phyloP scores from a whole-genome alignment of 306 rosid species.

The Elaeagnus macrophylla region DNA sequence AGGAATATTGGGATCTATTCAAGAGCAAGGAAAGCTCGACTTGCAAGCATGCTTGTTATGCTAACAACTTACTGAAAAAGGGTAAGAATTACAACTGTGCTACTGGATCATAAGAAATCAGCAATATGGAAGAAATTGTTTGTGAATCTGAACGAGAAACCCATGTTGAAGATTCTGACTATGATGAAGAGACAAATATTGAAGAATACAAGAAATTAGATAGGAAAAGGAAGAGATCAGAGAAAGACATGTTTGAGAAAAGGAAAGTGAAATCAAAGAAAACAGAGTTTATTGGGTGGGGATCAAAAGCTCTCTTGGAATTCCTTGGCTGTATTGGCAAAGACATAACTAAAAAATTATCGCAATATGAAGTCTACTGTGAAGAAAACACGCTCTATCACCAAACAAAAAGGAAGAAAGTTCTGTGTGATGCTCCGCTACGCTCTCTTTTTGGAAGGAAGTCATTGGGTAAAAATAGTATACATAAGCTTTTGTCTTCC shows the following conservation, averaged over 20 bases:
- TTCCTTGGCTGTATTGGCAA: slow-evolving; percentile 46
- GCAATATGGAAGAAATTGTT: slow-evolving; percentile 22
- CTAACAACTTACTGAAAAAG: slow-evolving; percentile 31
- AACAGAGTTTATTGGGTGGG: slow-evolving; percentile 65
- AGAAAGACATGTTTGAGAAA: slow-evolving; percentile 15
- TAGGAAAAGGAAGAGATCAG: slow-evolving; percentile 27
- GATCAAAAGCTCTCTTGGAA: slow-evolving; percentile 42
- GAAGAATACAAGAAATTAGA: slow-evolving; percentile 13
- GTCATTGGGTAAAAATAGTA: slow-evolving; percentile 35
- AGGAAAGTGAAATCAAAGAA: slow-evolving; percentile 33
- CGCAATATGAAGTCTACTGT: slow-evolving; percentile 67
- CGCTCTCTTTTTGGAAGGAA: slow-evolving; percentile 44
- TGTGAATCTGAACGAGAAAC: slow-evolving; percentile 38
- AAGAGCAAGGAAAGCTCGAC: slow-evolving; percentile 48
- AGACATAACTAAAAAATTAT: slow-evolving; percentile 32
- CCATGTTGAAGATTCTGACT: slow-evolving; percentile 32
- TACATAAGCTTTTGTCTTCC: slow-evolving; percentile 34
- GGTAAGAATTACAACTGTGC: slow-evolving; percentile 22
- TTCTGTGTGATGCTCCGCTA: slow-evolving; percentile 48
- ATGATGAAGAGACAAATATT: slow-evolving; percentile 33
- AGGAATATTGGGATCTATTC: slow-evolving; percentile 42
- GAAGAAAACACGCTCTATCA: slow-evolving; percentile 50
- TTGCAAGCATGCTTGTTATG: slow-evolving; percentile 22
- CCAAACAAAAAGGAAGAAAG: slow-evolving; percentile 43
- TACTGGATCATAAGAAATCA: slow-evolving; percentile 24